These are phyloP conservation scores for Teratosphaeria nubilosa DNA, from an alignment of 2,329 filamentous ascomycete genomes.

Conservation along the genomic window DNA sequence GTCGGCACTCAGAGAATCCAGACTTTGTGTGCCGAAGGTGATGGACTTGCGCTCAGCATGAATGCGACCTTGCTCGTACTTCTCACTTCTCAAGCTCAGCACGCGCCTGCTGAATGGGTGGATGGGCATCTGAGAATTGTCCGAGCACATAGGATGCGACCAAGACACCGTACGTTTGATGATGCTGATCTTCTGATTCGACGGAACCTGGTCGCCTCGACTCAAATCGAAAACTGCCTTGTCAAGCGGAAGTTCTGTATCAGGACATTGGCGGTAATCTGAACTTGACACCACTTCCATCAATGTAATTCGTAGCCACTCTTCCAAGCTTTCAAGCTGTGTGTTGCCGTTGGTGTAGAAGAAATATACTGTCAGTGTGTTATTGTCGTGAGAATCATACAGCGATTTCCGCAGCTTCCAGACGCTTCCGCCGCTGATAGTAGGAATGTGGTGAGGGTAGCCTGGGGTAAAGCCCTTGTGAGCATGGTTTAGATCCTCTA, in stretches of 20 bases:
- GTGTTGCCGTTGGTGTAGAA: too few species aligned
- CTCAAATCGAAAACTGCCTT: background rate
- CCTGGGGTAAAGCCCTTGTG: too few species aligned
- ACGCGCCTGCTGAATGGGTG: background rate
- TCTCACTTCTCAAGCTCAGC: too few species aligned
- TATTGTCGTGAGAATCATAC: too few species aligned
- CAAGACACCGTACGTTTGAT: background rate
- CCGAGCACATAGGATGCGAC: background rate
- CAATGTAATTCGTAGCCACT: background rate
- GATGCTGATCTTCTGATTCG: background rate
- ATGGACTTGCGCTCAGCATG: too few species aligned
- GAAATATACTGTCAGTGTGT: too few species aligned
- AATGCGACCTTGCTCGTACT: too few species aligned
- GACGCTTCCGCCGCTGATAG: too few species aligned
- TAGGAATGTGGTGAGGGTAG: too few species aligned
- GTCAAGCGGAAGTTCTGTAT: background rate
- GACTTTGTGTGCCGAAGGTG: too few species aligned
- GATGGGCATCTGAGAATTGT: background rate
- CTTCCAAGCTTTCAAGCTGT: background rate
- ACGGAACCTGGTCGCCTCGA: background rate
- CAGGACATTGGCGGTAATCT: background rate
- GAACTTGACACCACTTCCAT: background rate
- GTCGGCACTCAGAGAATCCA: background rate
- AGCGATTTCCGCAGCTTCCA: too few species aligned
- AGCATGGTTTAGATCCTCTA: too few species aligned